Evolutionary conservation across 345 rosid species (phyloP), one percentile per base, ranked within the genome.

Genomic region (Corchorus olitorius): DNA sequence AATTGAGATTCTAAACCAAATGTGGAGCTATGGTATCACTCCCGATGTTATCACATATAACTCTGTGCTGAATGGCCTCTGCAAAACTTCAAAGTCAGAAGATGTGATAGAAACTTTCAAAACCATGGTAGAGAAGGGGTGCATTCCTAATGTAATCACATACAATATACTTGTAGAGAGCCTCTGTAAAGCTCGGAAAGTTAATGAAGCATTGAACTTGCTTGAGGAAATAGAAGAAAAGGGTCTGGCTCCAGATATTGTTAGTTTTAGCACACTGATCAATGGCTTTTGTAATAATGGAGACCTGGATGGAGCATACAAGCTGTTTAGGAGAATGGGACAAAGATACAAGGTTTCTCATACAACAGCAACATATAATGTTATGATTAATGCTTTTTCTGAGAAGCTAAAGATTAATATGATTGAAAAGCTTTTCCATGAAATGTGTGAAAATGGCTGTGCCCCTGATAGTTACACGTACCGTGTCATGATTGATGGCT

Each of bases 21-120:
- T 92, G 99, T 83, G 86, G 84, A 81, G 76, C 75, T 87, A 83
- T 71, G 94, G 89, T 20, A 84, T 92, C 74, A 81, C 80, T 72
- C 97, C 98, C 64, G 98, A 93, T 71, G 87, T 92, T 68, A 89
- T 90, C 79, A 96, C 99, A 17, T 93, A 92, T 79, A 96, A 96
- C 80, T 84, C 97, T 68, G 76, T 96, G 83, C 81, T 96, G 83
- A 89, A 93, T 82, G 97, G 99, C 81, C 91, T 96, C 66, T 92
- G 97, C 88, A 93, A 93, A 84, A 84, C 90, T 33, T 88, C 86
- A 54, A 93, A 93, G 82, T 87, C 73, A 61, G 93, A 93, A 80
- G 97, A 89, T 80, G 89, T 91, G 79, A 85, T 89, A 87, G 98
- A 90, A 86, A 90, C 86, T 12, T 96, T 88, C 78, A 84, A 81